These are phyloP conservation scores for Echinochloa phyllopogon DNA, from an alignment of 176 grass and related monocot species.

Conservation along the genomic window DNA sequence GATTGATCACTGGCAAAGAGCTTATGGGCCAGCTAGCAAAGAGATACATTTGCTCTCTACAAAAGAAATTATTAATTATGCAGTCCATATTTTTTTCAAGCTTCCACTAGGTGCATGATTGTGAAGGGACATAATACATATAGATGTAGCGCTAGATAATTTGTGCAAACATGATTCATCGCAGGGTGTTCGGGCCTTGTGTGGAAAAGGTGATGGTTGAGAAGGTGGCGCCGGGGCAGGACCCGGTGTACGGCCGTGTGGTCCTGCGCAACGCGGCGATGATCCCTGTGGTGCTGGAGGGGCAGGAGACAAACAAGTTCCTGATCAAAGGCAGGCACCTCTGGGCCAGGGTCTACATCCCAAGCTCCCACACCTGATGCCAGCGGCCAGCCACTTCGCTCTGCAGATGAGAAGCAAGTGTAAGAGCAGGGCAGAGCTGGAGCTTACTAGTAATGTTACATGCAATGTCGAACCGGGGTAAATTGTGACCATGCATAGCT, in stretches of 20 bases:
- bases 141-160: background rate
- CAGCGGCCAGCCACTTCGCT: background rate
- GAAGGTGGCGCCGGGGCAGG: constrained; percentile 46
- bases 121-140: background rate
- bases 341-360: constrained; percentile 74
- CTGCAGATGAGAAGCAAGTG: background rate
- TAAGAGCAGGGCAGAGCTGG: background rate
- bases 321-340: constrained; percentile 77
- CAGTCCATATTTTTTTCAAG: background rate
- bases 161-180: background rate
- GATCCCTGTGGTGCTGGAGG: constrained; percentile 59
- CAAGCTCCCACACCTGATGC: constrained; percentile 32
- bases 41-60: background rate
- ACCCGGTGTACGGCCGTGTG: constrained; percentile 61
- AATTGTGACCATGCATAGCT: background rate
- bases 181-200: constrained; percentile 63
- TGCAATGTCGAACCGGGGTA: background rate
- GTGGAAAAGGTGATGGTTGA: constrained; percentile 63
- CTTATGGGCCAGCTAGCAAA: background rate
- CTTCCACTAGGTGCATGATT: background rate
- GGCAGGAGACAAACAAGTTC: constrained; percentile 63
- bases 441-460: background rate
- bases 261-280: constrained; percentile 56
- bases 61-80: no score
- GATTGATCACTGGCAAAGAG: background rate